Conservation (phyloP, 1,284 basidiomycete species). For the Ustilago curta region DNA sequence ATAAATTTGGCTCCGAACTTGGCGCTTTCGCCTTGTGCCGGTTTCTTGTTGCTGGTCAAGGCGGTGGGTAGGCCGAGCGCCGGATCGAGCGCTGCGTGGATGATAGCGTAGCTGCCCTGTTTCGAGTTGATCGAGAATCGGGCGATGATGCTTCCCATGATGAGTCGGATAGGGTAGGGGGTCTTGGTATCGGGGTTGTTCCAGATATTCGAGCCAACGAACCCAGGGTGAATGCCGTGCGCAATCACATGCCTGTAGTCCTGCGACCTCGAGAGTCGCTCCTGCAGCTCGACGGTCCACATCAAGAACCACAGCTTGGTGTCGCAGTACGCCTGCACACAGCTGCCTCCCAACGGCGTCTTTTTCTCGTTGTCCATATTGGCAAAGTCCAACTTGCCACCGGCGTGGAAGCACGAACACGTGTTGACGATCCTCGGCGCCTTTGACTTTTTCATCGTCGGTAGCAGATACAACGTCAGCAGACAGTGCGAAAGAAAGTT, state of each 20-base stretch:
- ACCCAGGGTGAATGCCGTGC: slow-evolving; percentile 59
- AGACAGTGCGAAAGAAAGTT: slow-evolving; percentile 58
- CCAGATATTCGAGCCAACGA: slow-evolving; percentile 57
- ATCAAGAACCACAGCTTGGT: slow-evolving; percentile 57
- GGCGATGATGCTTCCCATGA: slow-evolving; percentile 19
- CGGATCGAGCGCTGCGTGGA: slow-evolving; percentile 47
- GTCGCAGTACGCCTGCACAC: slow-evolving; percentile 57
- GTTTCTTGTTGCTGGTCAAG: slow-evolving; percentile 7
- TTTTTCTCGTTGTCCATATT: slow-evolving; percentile 58
- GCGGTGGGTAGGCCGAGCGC: slow-evolving; percentile 42
- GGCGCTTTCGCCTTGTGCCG: slow-evolving; percentile 36
- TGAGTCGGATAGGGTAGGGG: not conserved
- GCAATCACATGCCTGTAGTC: slow-evolving; percentile 57
- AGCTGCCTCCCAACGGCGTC: slow-evolving; percentile 29
- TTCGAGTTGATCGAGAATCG: slow-evolving; percentile 28
- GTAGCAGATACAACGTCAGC: slow-evolving; percentile 56
- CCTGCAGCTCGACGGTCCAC: slow-evolving; percentile 60
- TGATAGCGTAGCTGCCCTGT: slow-evolving; percentile 51
- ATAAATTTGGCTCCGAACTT: slow-evolving; percentile 57
- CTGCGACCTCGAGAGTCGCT: slow-evolving; percentile 44
- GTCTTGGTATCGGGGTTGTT: slow-evolving; percentile 27
- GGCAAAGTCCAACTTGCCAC: slow-evolving; percentile 54
- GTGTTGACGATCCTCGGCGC: slow-evolving; percentile 61
- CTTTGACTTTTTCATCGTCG: slow-evolving; percentile 30
- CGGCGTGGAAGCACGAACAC: slow-evolving; percentile 57